These are phyloP conservation scores for Xylariales sp. DNA, from an alignment of 2,329 filamentous ascomycete species.

Conservation along the genomic window DNA sequence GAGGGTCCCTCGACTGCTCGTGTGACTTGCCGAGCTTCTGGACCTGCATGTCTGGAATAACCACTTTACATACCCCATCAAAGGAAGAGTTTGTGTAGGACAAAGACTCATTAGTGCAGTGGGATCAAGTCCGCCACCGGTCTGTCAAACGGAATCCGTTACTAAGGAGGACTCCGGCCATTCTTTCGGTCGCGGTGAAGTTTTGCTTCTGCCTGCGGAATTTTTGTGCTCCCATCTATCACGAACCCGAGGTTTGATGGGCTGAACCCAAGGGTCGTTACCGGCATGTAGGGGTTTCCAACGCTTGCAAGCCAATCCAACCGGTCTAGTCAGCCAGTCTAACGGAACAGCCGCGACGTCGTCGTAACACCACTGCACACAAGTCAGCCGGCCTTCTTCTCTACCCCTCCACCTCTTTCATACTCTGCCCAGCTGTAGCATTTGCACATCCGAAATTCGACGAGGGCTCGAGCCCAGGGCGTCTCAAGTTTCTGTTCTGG, in stretches of 20 bases:
- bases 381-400: conserved; percentile 12
- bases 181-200: conserved; percentile 39
- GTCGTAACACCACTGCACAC: conserved; percentile 28
- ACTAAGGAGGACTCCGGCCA: conserved; percentile 38
- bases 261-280: conserved; percentile 21
- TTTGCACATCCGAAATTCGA: conserved; percentile 12
- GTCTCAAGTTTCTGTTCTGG: conserved; percentile 7
- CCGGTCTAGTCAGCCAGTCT: conserved; percentile 2
- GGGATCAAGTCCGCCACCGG: conserved; percentile 39
- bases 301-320: conserved; percentile 11
- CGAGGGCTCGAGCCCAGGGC: background rate
- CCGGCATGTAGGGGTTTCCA: conserved; percentile 19
- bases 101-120: conserved; percentile 42
- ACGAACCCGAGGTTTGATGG: conserved; percentile 19
- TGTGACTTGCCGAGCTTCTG: conserved; percentile 32
- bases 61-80: conserved; percentile 41
- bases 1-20: conserved; percentile 20
- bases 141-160: conserved; percentile 37
- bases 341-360: conserved; percentile 23
- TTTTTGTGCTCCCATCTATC: conserved; percentile 37
- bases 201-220: conserved; percentile 37
- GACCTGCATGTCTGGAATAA: conserved; percentile 40
- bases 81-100: conserved; percentile 48
- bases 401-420: conserved; percentile 9
- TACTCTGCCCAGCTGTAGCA: conserved; percentile 13